A percentile compares a stretch with the other conserved stretches of the same genome.
phyloP scores from a whole-genome alignment of 148 eudicot genomes.

The Linanthus parryae region DNA sequence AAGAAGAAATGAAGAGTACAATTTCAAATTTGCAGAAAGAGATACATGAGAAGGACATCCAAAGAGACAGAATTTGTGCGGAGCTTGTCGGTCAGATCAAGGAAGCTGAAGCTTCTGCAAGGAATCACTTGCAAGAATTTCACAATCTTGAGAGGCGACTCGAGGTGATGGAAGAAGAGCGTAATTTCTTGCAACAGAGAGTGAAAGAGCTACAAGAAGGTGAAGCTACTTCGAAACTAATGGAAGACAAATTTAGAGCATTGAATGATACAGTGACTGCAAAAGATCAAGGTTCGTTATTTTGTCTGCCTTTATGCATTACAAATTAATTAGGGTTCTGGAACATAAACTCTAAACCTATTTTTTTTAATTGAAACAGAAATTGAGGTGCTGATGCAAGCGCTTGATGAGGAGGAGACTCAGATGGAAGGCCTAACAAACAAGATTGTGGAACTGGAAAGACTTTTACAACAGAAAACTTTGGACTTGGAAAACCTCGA shows the following conservation, averaged over 20 bases:
- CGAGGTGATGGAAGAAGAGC: conserved; percentile 44
- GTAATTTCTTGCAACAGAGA: conserved; percentile 41
- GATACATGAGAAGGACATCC: conserved; percentile 81
- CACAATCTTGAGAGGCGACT: conserved; percentile 47
- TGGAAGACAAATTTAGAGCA: conserved; percentile 50
- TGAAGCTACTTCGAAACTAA: conserved; percentile 36
- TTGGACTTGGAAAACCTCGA: conserved; percentile 58
- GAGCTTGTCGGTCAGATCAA: conserved; percentile 89
- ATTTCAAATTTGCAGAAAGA: conserved; percentile 65
- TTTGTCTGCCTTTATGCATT: background rate
- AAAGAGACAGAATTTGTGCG: conserved; percentile 59
- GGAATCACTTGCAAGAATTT: conserved; percentile 52
- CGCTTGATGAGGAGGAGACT: conserved; percentile 90
- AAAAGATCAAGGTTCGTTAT: conserved; percentile 75
- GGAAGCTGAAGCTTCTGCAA: conserved; percentile 66
- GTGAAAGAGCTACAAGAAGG: conserved; percentile 45
- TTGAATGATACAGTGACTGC: conserved; percentile 45
- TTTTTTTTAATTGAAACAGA: conserved; percentile 37
- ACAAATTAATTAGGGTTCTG: background rate
- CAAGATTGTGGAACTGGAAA: conserved; percentile 54
- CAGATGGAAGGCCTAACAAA: conserved; percentile 72
- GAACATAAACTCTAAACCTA: conserved; percentile 4
- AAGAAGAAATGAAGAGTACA: conserved; percentile 56
- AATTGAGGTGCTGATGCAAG: conserved; percentile 85
- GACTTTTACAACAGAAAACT: conserved; percentile 43